Conservation (phyloP, 371 early-diverging fungal species). For the Mortierella sp. region DNA sequence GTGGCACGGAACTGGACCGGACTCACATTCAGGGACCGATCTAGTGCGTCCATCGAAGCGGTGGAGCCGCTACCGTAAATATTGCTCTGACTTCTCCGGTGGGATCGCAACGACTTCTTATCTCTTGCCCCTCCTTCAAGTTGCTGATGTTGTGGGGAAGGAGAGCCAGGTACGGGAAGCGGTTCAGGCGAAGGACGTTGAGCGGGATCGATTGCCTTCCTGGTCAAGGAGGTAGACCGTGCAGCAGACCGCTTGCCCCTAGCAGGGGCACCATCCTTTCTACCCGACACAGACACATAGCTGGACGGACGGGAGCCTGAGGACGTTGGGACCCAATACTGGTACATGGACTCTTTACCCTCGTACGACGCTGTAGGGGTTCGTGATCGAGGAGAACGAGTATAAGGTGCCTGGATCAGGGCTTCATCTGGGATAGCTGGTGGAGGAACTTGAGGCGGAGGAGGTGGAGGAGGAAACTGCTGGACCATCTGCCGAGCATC, state of each 20-base stretch:
- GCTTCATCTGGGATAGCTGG: conserved; percentile 19
- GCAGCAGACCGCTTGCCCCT: neutral
- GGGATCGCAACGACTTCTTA: neutral
- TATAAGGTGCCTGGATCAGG: neutral
- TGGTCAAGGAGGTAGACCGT: conserved; percentile 1
- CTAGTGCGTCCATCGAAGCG: neutral
- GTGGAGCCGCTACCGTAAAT: neutral
- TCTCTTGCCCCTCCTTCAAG: neutral
- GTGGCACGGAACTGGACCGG: neutral
- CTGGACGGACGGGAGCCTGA: conserved; percentile 4
- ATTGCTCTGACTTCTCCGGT: conserved; percentile 11
- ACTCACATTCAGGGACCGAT: neutral
- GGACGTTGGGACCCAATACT: neutral
- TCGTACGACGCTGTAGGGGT: neutral
- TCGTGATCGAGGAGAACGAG: neutral
- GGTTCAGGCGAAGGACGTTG: neutral
- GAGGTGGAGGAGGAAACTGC: conserved; percentile 20
- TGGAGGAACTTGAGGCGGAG: conserved; percentile 17
- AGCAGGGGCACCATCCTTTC: neutral
- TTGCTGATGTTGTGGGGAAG: neutral
- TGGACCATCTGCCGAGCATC: conserved; percentile 18
- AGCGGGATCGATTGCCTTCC: neutral
- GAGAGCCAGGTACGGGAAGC: neutral
- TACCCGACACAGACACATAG: neutral
- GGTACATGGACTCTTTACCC: neutral